These are phyloP conservation scores for Xylaria telfairii DNA, from an alignment of 495 filamentous ascomycete genomes.

Conservation along the genomic window DNA sequence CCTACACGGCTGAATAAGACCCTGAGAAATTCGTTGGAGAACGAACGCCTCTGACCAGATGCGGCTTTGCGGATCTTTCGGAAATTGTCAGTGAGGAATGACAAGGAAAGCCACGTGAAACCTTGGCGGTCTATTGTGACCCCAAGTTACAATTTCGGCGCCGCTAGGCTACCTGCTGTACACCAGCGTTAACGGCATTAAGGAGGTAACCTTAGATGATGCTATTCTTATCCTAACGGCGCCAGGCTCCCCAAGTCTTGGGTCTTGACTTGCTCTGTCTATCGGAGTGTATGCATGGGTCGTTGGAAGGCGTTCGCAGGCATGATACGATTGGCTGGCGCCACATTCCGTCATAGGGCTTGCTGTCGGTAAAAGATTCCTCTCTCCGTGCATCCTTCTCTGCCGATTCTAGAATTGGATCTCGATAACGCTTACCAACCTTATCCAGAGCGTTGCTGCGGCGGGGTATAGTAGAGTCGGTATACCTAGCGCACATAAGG, in stretches of 20 bases:
- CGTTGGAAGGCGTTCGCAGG: slow-evolving; percentile 3
- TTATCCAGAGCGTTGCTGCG: neutral
- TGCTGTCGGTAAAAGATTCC: neutral
- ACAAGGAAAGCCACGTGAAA: slow-evolving; percentile 25
- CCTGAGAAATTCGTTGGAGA: neutral
- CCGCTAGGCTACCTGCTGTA: neutral
- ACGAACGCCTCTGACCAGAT: neutral
- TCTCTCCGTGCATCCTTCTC: neutral
- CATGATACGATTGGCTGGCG: neutral
- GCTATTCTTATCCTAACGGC: slow-evolving; percentile 19
- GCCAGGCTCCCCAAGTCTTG: neutral
- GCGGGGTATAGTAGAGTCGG: slow-evolving; percentile 1
- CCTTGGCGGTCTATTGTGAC: slow-evolving; percentile 13
- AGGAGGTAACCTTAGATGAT: too few species aligned
- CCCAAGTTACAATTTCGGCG: slow-evolving; percentile 6
- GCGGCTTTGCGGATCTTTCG: slow-evolving; percentile 20
- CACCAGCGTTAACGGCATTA: too few species aligned
- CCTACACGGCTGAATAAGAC: neutral
- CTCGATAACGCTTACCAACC: neutral
- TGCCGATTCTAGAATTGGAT: neutral
- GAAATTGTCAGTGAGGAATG: slow-evolving; percentile 5
- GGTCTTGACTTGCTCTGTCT: neutral
- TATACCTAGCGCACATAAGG: neutral
- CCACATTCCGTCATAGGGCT: neutral
- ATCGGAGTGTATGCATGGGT: slow-evolving; percentile 22